phyloP scores from a whole-genome alignment of 2,329 filamentous ascomycete genomes.

The Ceratocystis smalleyi region DNA sequence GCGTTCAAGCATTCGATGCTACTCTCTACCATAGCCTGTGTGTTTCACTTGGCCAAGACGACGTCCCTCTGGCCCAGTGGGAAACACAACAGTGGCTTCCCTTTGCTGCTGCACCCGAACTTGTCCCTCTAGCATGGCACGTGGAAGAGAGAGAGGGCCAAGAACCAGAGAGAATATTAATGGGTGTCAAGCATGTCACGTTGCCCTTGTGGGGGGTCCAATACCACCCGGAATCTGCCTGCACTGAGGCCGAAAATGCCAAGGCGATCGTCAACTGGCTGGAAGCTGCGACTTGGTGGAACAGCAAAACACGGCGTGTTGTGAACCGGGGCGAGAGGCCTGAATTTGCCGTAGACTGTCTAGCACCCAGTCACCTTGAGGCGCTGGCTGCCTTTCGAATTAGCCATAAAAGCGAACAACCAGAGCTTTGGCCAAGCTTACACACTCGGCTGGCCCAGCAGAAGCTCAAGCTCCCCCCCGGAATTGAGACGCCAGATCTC shows the following conservation, averaged over 20 bases:
- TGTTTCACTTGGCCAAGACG: constrained; percentile 38
- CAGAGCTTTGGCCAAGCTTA: not conserved
- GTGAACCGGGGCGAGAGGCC: not conserved
- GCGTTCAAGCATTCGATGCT: constrained; percentile 44
- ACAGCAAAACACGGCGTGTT: constrained; percentile 23
- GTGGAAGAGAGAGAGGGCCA: constrained; percentile 29
- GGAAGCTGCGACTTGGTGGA: constrained; percentile 46
- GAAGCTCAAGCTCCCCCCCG: constrained; percentile 18
- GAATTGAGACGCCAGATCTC: constrained; percentile 31
- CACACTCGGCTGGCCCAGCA: not conserved
- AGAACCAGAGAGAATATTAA: constrained; percentile 43
- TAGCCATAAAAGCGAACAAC: not conserved
- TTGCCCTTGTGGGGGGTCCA: constrained; percentile 78
- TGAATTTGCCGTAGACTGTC: constrained; percentile 1
- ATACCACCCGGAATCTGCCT: constrained; percentile 81
- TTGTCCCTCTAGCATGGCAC: constrained; percentile 49
- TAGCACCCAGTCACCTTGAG: constrained; percentile 4
- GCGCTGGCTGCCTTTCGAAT: not conserved
- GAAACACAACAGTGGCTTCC: constrained; percentile 27
- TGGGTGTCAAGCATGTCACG: constrained; percentile 52
- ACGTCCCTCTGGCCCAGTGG: constrained; percentile 26
- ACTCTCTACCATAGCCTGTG: constrained; percentile 62
- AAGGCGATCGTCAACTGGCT: constrained; percentile 64
- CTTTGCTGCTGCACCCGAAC: constrained; percentile 25
- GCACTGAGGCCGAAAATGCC: constrained; percentile 53